Evolutionary conservation across 2,329 filamentous ascomycete species (phyloP).

Genomic region (Pestalotiopsis sp.): DNA sequence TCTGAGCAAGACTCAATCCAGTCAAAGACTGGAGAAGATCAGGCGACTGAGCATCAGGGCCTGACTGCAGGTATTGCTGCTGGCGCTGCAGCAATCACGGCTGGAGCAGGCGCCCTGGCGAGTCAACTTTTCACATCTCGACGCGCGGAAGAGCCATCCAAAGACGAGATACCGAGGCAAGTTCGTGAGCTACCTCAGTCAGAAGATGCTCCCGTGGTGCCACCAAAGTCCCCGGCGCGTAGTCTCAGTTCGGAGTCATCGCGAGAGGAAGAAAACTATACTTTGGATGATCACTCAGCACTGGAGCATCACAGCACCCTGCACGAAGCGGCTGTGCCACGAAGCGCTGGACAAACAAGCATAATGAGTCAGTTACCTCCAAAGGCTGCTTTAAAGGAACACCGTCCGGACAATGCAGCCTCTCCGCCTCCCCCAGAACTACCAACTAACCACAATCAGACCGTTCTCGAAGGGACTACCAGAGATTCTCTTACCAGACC

Average conservation of each 20-base stretch:
- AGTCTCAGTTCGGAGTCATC: background rate
- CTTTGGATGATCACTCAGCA: background rate
- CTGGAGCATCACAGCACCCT: background rate
- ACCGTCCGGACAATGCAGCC: slow-evolving; percentile 6
- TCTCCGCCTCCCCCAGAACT: background rate
- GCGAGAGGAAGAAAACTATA: background rate
- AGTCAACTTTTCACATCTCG: background rate
- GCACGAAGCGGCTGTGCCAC: background rate
- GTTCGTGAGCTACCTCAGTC: background rate
- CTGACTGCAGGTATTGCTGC: slow-evolving; percentile 8
- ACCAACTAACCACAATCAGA: slow-evolving; percentile 11
- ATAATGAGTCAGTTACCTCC: slow-evolving; percentile 12
- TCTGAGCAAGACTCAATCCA: background rate
- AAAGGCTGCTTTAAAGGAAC: slow-evolving; percentile 5
- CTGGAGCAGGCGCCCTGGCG: slow-evolving; percentile 6
- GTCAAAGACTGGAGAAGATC: background rate
- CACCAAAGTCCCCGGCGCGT: slow-evolving; percentile 8
- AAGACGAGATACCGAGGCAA: background rate
- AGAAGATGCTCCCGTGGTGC: slow-evolving; percentile 6
- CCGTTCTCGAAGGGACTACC: slow-evolving; percentile 12
- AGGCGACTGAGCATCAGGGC: background rate
- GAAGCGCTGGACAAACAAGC: background rate
- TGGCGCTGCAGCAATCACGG: slow-evolving; percentile 11
- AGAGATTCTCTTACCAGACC: slow-evolving; percentile 14
- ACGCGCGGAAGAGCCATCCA: background rate